Evolutionary conservation across 1,284 basidiomycete species (phyloP).

Genomic region (Agaricales sp.): DNA sequence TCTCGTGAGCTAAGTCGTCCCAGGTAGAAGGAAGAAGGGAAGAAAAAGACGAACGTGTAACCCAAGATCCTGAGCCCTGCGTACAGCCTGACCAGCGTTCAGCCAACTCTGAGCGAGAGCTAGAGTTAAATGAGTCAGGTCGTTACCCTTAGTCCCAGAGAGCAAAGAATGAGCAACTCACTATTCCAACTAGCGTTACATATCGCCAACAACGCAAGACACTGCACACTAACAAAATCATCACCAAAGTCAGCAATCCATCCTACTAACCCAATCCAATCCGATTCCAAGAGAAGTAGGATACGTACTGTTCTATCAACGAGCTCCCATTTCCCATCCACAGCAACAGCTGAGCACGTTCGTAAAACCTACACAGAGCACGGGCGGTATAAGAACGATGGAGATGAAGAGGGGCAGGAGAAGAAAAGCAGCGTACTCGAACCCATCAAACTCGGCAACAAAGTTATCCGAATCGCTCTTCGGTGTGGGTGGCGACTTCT

Average conservation of each 20-base stretch:
- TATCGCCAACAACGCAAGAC: slow-evolving; percentile 13
- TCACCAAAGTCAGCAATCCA: neutral
- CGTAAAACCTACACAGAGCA: slow-evolving; percentile 10
- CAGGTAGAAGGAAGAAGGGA: neutral
- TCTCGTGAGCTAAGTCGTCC: neutral
- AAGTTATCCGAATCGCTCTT: slow-evolving; percentile 2
- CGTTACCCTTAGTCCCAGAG: neutral
- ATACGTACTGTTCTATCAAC: slow-evolving; percentile 13
- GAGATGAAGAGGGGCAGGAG: slow-evolving; percentile 1
- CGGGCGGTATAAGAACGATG: neutral
- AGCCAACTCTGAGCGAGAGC: slow-evolving; percentile 15
- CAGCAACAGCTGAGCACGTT: slow-evolving; percentile 12
- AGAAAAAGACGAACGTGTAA: slow-evolving; percentile 10
- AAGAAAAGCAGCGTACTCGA: slow-evolving; percentile 9
- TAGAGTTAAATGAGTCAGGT: too few species aligned
- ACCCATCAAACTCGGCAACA: slow-evolving; percentile 10
- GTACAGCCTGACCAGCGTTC: slow-evolving; percentile 12
- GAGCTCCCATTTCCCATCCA: slow-evolving; percentile 12
- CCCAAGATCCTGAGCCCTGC: slow-evolving; percentile 13
- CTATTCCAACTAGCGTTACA: slow-evolving; percentile 16
- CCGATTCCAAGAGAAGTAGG: neutral
- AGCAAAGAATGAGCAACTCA: slow-evolving; percentile 3
- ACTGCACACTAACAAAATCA: slow-evolving; percentile 10
- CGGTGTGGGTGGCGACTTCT: slow-evolving; percentile 4
- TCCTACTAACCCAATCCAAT: neutral